These are phyloP conservation scores for Kalmanozyma brasiliensis DNA, from an alignment of 1,284 basidiomycete genomes.

Conservation along the genomic window DNA sequence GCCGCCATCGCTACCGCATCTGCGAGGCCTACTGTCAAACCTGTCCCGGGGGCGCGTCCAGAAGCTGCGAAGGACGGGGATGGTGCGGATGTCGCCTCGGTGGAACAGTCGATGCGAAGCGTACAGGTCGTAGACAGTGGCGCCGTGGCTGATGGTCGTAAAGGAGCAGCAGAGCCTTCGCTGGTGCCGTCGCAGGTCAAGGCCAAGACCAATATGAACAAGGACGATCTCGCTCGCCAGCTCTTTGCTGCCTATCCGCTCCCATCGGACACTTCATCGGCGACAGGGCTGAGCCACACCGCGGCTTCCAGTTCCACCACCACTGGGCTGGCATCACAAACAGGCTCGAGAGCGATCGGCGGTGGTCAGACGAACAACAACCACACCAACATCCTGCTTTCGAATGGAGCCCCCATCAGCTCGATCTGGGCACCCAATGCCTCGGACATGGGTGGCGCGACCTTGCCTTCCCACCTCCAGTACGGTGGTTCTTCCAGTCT, in stretches of 20 bases:
- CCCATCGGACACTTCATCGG: constrained; percentile 1
- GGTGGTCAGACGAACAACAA: background rate
- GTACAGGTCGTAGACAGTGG: constrained; percentile 32
- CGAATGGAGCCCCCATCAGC: constrained; percentile 41
- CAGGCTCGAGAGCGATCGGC: background rate
- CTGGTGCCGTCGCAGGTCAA: constrained; percentile 40
- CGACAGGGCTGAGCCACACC: constrained; percentile 2
- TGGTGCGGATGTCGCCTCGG: constrained; percentile 8
- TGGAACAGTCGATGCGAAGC: constrained; percentile 39
- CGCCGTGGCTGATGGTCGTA: constrained; percentile 1
- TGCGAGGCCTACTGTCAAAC: constrained; percentile 22
- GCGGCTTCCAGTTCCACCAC: too few species aligned
- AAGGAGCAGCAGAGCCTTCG: constrained; percentile 7
- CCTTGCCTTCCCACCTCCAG: constrained; percentile 21
- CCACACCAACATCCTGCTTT: constrained; percentile 18
- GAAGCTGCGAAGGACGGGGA: constrained; percentile 6
- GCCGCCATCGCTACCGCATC: constrained; percentile 3
- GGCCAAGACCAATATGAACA: constrained; percentile 11
- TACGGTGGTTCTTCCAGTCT: constrained; percentile 5
- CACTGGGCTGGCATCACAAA: constrained; percentile 19
- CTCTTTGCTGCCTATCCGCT: constrained; percentile 31
- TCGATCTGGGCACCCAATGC: constrained; percentile 45
- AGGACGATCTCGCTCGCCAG: constrained; percentile 20
- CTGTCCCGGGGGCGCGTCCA: constrained; percentile 42
- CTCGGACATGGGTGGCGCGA: constrained; percentile 10